Evolutionary conservation across 805 yeast species (phyloP).

Genomic region (Suhomyces xylopsoci): DNA sequence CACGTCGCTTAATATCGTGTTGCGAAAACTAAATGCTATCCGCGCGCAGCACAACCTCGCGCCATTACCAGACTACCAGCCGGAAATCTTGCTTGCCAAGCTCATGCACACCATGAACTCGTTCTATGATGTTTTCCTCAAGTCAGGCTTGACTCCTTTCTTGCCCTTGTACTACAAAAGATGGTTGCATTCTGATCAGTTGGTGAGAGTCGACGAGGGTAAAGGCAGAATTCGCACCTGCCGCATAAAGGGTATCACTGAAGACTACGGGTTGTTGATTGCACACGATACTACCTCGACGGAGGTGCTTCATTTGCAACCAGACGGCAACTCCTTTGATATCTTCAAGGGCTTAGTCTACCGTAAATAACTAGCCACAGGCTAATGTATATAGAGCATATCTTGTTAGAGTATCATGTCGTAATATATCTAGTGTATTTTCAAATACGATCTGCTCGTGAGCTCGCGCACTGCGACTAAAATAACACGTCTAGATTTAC

Average conservation of each 20-base stretch:
- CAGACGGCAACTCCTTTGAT: conserved; percentile 97
- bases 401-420: no score
- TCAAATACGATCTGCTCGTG: neutral
- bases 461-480: neutral
- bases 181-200: conserved; percentile 82
- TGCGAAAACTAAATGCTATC: conserved; percentile 56
- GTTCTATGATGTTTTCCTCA: conserved; percentile 56
- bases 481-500: neutral
- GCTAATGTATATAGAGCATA: neutral
- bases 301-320: conserved; percentile 68
- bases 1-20: conserved; percentile 74
- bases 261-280: conserved; percentile 76
- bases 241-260: conserved; percentile 73
- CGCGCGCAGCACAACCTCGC: conserved; percentile 42
- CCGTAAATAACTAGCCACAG: conserved; percentile 20
- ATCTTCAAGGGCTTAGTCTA: conserved; percentile 85
- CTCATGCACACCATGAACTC: conserved; percentile 62
- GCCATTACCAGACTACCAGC: conserved; percentile 44
- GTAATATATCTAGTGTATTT: neutral
- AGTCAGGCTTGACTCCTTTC: conserved; percentile 65
- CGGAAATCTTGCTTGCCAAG: conserved; percentile 61
- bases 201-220: conserved; percentile 55
- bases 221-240: conserved; percentile 46
- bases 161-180: conserved; percentile 68
- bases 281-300: conserved; percentile 64